Percentiles rank a stretch among this genome's conserved stretches.
Conservation (phyloP, 2,329 filamentous ascomycete species). For the Mycosphaerella arachidis region DNA sequence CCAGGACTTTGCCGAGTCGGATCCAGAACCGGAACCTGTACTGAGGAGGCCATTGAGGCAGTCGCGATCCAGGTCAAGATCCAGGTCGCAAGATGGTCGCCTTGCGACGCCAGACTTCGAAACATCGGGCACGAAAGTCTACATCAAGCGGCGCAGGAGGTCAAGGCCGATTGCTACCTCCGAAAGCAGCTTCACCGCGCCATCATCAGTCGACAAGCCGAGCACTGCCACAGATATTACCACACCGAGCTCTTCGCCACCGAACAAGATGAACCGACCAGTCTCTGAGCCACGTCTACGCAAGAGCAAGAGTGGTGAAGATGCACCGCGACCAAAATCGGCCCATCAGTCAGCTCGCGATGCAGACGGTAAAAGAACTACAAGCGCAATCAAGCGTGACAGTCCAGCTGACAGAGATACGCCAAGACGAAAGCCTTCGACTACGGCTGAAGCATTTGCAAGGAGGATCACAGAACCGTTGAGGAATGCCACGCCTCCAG, state of each 20-base stretch:
- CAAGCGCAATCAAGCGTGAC: conserved; percentile 3
- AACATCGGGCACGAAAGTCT: conserved; percentile 31
- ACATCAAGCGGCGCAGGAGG: conserved; percentile 29
- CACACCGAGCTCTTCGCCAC: conserved; percentile 24
- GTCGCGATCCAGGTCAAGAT: conserved; percentile 22
- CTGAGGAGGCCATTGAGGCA: conserved; percentile 22
- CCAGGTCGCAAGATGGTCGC: conserved; percentile 20
- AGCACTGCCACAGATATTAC: conserved; percentile 31
- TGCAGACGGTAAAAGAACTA: conserved; percentile 7
- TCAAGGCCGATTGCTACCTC: conserved; percentile 22
- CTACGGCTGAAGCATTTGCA: conserved; percentile 19
- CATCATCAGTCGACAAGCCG: conserved; percentile 28
- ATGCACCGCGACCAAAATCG: conserved; percentile 4
- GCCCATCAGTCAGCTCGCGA: conserved; percentile 9
- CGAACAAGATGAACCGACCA: conserved; percentile 6
- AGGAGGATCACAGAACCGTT: conserved; percentile 21
- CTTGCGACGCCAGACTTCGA: conserved; percentile 29
- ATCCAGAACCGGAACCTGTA: conserved; percentile 20
- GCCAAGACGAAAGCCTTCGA: conserved; percentile 17
- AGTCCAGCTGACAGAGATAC: conserved; percentile 2
- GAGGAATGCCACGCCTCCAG: conserved; percentile 15
- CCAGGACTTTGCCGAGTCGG: conserved; percentile 28
- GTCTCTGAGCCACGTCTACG: conserved; percentile 16
- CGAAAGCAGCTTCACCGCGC: conserved; percentile 28
- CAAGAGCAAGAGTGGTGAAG: conserved; percentile 13